phyloP scores from a whole-genome alignment of 352 stramenopile species.

The Pythium apleroticum region DNA sequence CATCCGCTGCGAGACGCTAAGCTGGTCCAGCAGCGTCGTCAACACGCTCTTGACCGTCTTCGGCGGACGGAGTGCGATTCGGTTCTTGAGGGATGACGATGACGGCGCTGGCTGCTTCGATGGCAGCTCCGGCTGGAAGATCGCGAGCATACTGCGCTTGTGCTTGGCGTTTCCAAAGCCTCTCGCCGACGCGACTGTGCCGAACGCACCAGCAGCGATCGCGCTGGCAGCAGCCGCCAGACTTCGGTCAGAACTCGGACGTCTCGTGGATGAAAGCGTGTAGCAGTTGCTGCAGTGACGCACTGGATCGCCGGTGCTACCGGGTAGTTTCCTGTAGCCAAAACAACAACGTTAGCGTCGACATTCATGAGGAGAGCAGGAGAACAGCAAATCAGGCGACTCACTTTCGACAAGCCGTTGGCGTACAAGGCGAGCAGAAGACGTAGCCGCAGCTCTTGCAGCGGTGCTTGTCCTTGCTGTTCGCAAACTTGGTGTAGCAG shows the following conservation, averaged over 20 bases:
- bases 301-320: constrained; percentile 54
- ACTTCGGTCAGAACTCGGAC: constrained; percentile 57
- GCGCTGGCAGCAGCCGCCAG: constrained; percentile 30
- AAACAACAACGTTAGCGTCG: background rate
- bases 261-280: constrained; percentile 64
- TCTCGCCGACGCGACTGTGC: background rate
- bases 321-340: constrained; percentile 52
- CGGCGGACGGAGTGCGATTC: constrained; percentile 64
- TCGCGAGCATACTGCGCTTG: constrained; percentile 56
- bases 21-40: constrained; percentile 78
- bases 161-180: constrained; percentile 24
- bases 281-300: constrained; percentile 80
- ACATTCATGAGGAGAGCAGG: background rate
- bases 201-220: constrained; percentile 21
- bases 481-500: constrained; percentile 55
- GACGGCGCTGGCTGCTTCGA: constrained; percentile 16
- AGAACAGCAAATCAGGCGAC: constrained; percentile 11
- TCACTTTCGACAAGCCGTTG: constrained; percentile 68
- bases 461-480: constrained; percentile 66
- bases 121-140: constrained; percentile 51
- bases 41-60: constrained; percentile 84
- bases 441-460: constrained; percentile 86
- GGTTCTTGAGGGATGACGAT: constrained; percentile 57
- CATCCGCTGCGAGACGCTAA: constrained; percentile 83
- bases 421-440: constrained; percentile 77